phyloP scores from a whole-genome alignment of 1,284 basidiomycete species.

The Porodaedalea pini region DNA sequence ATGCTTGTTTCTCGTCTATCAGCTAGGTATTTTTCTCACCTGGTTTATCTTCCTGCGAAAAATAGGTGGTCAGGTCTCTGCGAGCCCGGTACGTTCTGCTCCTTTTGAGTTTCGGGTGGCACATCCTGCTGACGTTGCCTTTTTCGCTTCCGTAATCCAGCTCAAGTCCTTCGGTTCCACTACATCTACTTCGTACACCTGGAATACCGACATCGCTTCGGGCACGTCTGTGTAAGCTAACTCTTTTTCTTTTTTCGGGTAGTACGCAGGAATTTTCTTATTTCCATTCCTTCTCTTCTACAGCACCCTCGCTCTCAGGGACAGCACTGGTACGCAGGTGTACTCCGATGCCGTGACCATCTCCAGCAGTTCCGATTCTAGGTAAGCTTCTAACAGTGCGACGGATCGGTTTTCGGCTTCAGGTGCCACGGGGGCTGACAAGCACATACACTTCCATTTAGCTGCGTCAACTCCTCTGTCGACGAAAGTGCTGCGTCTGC shows the following conservation, averaged over 20 bases:
- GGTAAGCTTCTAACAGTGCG: constrained; percentile 29
- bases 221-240: constrained; percentile 54
- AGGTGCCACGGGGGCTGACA: constrained; percentile 2
- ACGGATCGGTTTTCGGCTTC: background rate
- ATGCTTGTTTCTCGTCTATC: constrained; percentile 20
- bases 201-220: constrained; percentile 53
- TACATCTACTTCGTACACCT: constrained; percentile 48
- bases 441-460: constrained; percentile 11
- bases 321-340: constrained; percentile 51
- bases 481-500: constrained; percentile 20
- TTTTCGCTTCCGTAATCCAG: constrained; percentile 30
- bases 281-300: background rate
- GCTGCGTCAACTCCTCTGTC: constrained; percentile 28
- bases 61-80: constrained; percentile 55
- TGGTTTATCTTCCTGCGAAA: background rate
- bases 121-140: background rate
- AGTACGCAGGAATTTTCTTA: no score
- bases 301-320: constrained; percentile 55
- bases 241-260: no score
- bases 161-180: constrained; percentile 52
- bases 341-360: constrained; percentile 58
- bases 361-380: constrained; percentile 37
- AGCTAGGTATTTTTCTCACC: constrained; percentile 2
- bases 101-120: background rate
- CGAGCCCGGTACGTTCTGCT: constrained; percentile 45